These are phyloP conservation scores for Cydonia oblonga DNA, from an alignment of 331 rosid genomes.

Conservation along the genomic window DNA sequence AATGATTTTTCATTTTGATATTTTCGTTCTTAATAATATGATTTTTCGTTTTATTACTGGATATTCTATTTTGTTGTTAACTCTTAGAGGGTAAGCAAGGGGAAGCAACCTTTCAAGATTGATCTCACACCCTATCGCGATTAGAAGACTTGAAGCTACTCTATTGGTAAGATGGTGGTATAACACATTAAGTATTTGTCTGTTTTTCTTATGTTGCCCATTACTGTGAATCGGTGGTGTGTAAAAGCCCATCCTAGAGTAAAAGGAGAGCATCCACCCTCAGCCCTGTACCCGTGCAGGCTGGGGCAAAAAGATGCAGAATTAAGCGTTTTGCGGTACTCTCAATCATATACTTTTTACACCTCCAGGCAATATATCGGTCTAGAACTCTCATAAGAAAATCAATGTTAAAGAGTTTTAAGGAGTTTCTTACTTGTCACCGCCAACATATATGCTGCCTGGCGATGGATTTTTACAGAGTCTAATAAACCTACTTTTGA, in stretches of 20 bases:
- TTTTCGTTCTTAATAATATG: neutral
- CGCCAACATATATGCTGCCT: neutral
- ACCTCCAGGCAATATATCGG: neutral
- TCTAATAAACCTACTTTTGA: neutral
- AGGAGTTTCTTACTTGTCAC: neutral
- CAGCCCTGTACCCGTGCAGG: neutral
- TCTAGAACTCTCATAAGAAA: too few relatives aligned
- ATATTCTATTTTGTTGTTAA: slow-evolving; percentile 9
- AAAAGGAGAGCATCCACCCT: neutral
- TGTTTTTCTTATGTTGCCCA: neutral
- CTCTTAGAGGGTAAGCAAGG: slow-evolving; percentile 72
- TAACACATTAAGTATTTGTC: neutral
- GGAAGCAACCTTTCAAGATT: slow-evolving; percentile 65
- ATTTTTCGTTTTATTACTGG: neutral
- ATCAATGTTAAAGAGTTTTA: neutral
- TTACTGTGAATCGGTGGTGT: neutral
- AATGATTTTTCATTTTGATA: neutral
- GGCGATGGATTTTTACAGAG: neutral
- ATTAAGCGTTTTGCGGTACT: neutral
- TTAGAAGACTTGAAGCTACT: slow-evolving; percentile 25
- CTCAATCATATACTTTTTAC: neutral
- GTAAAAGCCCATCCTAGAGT: neutral
- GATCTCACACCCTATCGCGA: slow-evolving; percentile 73
- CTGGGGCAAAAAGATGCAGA: neutral
- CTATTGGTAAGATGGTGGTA: slow-evolving; percentile 7